Base-by-base conservation (phyloP, 805 yeast genomes). In the Candida ficus region DNA sequence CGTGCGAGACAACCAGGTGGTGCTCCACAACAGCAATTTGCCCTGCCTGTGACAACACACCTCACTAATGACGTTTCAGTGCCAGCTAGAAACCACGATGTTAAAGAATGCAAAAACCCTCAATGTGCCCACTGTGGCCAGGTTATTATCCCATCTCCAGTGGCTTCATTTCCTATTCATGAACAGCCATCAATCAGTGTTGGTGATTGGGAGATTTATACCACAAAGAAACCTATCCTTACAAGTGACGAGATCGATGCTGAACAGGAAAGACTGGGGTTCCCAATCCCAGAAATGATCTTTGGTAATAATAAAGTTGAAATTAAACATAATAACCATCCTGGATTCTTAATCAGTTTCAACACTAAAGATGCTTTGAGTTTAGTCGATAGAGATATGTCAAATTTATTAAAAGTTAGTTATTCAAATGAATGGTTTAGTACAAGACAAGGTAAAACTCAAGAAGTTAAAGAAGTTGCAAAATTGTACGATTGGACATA, bases 401-500 rank as follows among this genome's bases (percentile, higher is more conserved):
- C 62, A 18, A 55, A 66, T n/a, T 50, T 76, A 29, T 60, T 82
- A 7, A 72, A 83, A 47, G 98, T 91, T 9, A 80, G 95, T 8
- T 88, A 91, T 62, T 87, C 96, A 5, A 71, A 84, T 41, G 86
- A 83, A 47, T 93, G 98, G 98, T 67, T 74, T 43, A 50, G 49
- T 42, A 54, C 54, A 43, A 61, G 58, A 47, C 59, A 48, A 44
- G 62, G 48, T 45, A 52, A 54, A 25, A 56, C 53, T 20, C 68
- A 71, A 56, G 60, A 71, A 56, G 71, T 80, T 41, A 60, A 70
- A 55, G 75, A 83, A 34, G 75, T 83, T 27, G 76, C 82, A 37
- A 83, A 83, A 52, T 93, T 96, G 2, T 93, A 78, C 58, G 99
- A 93, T 65, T 93, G 99, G 99, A 91, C 99, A 0, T 93, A 93